phyloP scores from a whole-genome alignment of 345 rosid genomes.

The Ceriops zippeliana region DNA sequence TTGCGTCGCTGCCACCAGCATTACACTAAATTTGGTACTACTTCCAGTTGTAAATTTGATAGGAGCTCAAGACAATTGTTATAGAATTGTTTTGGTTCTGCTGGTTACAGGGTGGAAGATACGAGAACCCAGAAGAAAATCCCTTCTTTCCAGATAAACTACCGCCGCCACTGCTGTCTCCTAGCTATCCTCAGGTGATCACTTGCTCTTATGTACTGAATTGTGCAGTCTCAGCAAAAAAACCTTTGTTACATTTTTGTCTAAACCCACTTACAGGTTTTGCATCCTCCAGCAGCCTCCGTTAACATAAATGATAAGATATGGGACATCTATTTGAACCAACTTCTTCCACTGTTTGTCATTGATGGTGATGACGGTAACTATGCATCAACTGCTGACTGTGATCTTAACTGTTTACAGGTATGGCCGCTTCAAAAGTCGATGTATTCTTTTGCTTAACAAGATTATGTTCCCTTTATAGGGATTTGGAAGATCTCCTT shows the following conservation, averaged over 20 bases:
- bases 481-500: neutral
- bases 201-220: neutral
- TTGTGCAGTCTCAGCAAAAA: neutral
- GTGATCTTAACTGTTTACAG: conserved; percentile 74
- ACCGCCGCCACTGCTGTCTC: conserved; percentile 37
- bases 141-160: conserved; percentile 68
- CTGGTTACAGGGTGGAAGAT: conserved; percentile 64
- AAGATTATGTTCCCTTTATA: neutral
- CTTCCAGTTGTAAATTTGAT: too few relatives aligned
- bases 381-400: conserved; percentile 63
- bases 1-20: too few relatives aligned
- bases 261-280: conserved; percentile 36
- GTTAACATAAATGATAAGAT: conserved; percentile 60
- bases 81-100: conserved; percentile 2
- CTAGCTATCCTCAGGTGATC: conserved; percentile 49
- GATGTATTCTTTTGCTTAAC: neutral
- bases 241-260: neutral
- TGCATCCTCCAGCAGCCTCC: conserved; percentile 56
- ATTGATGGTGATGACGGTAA: conserved; percentile 72
- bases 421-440: conserved; percentile 25
- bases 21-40: too few relatives aligned
- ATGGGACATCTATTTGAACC: conserved; percentile 62
- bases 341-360: conserved; percentile 69
- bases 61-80: neutral
- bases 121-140: conserved; percentile 71